These are phyloP conservation scores for Amanita thiersii DNA, from an alignment of 768 basidiomycete species.

Conservation along the genomic window DNA sequence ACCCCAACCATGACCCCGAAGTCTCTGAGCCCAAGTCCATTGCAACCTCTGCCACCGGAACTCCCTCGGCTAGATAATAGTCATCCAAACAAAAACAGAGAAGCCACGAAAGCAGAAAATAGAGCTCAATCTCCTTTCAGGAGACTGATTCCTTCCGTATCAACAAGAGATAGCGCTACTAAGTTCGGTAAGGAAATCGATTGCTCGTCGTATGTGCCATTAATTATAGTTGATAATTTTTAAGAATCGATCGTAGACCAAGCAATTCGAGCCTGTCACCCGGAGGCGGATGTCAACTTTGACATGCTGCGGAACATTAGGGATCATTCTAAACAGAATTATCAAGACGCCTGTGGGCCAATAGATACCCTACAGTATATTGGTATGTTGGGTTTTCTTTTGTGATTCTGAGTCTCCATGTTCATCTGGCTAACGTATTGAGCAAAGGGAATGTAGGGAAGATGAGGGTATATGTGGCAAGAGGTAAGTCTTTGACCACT, in stretches of 20 bases:
- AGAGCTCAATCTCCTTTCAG: too few species aligned
- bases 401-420: neutral
- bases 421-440: conserved; percentile 4
- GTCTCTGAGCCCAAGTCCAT: too few species aligned
- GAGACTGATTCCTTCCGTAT: too few species aligned
- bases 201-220: too few species aligned
- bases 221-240: conserved; percentile 2
- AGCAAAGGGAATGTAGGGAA: conserved; percentile 57
- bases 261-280: conserved; percentile 65
- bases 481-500: conserved; percentile 32
- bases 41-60: too few species aligned
- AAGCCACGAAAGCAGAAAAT: too few species aligned
- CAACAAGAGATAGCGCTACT: too few species aligned
- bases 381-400: conserved; percentile 31
- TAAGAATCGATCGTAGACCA: conserved; percentile 53
- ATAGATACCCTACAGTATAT: conserved; percentile 50
- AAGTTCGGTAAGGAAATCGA: too few species aligned
- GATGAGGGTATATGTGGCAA: conserved; percentile 55
- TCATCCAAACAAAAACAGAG: too few species aligned
- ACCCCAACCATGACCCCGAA: too few species aligned
- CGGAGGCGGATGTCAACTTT: conserved; percentile 55
- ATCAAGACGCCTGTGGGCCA: conserved; percentile 70
- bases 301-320: conserved; percentile 65
- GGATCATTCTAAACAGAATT: conserved; percentile 72
- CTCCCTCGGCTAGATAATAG: too few species aligned